Percentiles rank a stretch among this genome's conserved stretches.
These are phyloP conservation scores for Chenopodium suecicum DNA, from an alignment of 148 eudicot species.

Conservation along the genomic window DNA sequence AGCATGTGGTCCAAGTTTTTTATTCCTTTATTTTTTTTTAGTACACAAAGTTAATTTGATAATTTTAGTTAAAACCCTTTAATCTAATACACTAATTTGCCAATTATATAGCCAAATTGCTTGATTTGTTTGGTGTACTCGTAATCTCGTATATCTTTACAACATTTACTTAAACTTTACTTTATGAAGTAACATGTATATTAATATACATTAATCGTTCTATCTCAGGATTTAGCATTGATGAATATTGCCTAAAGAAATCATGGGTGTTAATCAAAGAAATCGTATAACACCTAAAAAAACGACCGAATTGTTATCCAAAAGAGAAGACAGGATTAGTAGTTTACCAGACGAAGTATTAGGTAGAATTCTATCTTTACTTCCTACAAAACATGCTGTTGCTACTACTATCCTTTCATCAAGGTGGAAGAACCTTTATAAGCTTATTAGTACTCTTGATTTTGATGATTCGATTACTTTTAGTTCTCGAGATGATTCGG, in stretches of 20 bases:
- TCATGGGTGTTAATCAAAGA: conserved; percentile 7
- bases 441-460: conserved; percentile 19
- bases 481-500: not conserved
- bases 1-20: too few species aligned
- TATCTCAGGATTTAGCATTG: not conserved
- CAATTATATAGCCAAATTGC: not conserved
- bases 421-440: conserved; percentile 21
- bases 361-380: conserved; percentile 17
- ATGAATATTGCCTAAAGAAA: not conserved
- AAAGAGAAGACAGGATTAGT: conserved; percentile 19
- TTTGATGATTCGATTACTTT: conserved; percentile 22
- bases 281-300: conserved; percentile 7
- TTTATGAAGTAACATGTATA: too few species aligned
- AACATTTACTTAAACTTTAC: not conserved
- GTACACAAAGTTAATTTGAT: not conserved
- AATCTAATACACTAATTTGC: too few species aligned
- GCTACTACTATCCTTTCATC: conserved; percentile 17
- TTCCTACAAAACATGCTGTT: conserved; percentile 28
- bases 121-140: not conserved
- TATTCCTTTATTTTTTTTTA: too few species aligned
- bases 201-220: not conserved
- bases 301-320: not conserved
- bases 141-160: not conserved
- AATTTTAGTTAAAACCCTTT: not conserved
- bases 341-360: conserved; percentile 20